Conservation (phyloP, 2,329 filamentous ascomycete genomes). For the Aureobasidium sp. region DNA sequence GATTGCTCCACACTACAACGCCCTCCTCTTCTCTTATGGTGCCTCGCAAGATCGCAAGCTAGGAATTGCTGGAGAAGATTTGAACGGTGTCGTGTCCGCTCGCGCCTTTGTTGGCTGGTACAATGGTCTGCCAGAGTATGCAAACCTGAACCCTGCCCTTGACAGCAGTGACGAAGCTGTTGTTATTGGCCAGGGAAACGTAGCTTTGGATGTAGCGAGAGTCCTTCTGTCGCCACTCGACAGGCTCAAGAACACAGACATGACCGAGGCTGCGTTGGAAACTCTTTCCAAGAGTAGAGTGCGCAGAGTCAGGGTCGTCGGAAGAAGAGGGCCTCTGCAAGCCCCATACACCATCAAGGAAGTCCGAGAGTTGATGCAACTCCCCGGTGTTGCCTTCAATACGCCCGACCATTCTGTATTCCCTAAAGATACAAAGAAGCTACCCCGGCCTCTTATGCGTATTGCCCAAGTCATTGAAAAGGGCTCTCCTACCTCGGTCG, state of each 20-base stretch:
- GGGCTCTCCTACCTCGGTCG: slow-evolving; percentile 51
- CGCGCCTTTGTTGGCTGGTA: slow-evolving; percentile 97
- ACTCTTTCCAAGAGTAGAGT: slow-evolving; percentile 65
- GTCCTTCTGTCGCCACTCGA: slow-evolving; percentile 75
- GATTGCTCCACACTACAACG: slow-evolving; percentile 79
- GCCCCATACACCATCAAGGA: slow-evolving; percentile 96
- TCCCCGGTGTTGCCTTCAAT: slow-evolving; percentile 65
- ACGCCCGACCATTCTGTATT: slow-evolving; percentile 60
- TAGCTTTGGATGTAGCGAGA: slow-evolving; percentile 86
- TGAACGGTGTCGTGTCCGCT: slow-evolving; percentile 76
- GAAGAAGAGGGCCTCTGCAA: slow-evolving; percentile 73
- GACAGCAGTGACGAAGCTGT: slow-evolving; percentile 72
- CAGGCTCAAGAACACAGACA: slow-evolving; percentile 72
- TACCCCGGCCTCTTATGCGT: slow-evolving; percentile 69
- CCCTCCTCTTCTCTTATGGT: slow-evolving; percentile 86
- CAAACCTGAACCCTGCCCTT: slow-evolving; percentile 65
- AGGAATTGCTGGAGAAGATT: slow-evolving; percentile 70
- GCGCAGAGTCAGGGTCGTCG: slow-evolving; percentile 77
- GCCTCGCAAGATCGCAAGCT: slow-evolving; percentile 76
- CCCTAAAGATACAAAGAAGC: slow-evolving; percentile 57
- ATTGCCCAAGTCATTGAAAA: slow-evolving; percentile 76
- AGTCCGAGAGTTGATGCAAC: slow-evolving; percentile 74
- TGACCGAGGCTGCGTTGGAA: slow-evolving; percentile 75
- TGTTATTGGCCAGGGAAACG: slow-evolving; percentile 91
- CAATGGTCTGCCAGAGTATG: slow-evolving; percentile 83